Conservation (phyloP, 1,284 basidiomycete genomes). For the Phlebopus sp. region DNA sequence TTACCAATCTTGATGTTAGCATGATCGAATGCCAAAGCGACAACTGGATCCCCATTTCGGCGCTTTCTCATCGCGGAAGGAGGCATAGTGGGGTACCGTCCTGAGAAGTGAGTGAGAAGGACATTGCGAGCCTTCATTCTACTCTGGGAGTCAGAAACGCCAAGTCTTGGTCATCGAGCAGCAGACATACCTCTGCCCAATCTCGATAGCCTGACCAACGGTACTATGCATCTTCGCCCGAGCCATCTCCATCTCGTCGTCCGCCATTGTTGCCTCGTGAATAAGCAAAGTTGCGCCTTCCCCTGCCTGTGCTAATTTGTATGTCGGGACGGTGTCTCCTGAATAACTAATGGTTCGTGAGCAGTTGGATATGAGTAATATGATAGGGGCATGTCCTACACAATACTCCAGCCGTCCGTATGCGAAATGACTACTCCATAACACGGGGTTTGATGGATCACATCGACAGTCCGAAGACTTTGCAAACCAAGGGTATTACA, state of each 20-base stretch:
- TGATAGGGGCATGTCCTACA: constrained; percentile 46
- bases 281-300: constrained; percentile 78
- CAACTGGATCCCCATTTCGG: constrained; percentile 37
- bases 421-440: constrained; percentile 73
- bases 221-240: constrained; percentile 84
- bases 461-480: constrained; percentile 62
- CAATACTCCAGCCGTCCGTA: constrained; percentile 76
- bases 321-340: constrained; percentile 84
- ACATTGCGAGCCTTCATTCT: constrained; percentile 84
- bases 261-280: constrained; percentile 91
- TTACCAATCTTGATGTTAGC: constrained; percentile 69
- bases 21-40: constrained; percentile 83
- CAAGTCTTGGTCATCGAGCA: not conserved
- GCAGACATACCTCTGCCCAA: constrained; percentile 60
- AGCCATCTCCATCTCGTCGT: constrained; percentile 74
- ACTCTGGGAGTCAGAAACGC: not conserved
- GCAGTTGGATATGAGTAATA: not conserved
- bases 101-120: constrained; percentile 93
- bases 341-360: constrained; percentile 55
- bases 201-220: constrained; percentile 80
- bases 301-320: constrained; percentile 67
- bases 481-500: constrained; percentile 51
- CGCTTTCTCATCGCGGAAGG: constrained; percentile 16
- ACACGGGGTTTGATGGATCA: constrained; percentile 71
- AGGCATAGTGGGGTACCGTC: constrained; percentile 88